These are phyloP conservation scores for Chenopodium suecicum DNA, from an alignment of 148 eudicot genomes.

Conservation along the genomic window DNA sequence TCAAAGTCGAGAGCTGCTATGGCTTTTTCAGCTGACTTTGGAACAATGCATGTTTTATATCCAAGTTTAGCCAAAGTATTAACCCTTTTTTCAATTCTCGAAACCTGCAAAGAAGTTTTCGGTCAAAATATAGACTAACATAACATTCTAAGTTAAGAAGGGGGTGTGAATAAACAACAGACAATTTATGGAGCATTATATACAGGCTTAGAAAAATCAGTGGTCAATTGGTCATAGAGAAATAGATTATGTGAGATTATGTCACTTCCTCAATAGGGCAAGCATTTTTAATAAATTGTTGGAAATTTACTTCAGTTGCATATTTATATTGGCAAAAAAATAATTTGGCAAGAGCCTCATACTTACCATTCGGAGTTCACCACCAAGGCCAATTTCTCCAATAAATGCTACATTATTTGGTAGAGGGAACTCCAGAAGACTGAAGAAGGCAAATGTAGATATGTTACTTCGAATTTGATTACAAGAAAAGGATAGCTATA, in stretches of 20 bases:
- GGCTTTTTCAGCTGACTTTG: conserved; percentile 47
- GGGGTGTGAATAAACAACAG: not conserved
- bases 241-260: not conserved
- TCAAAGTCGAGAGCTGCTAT: conserved; percentile 42
- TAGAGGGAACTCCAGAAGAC: conserved; percentile 80
- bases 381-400: conserved; percentile 96
- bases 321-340: not conserved
- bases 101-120: conserved; percentile 46
- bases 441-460: conserved; percentile 33
- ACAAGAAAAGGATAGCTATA: not conserved
- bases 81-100: conserved; percentile 84
- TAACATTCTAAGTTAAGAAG: not conserved
- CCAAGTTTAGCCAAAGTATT: conserved; percentile 78
- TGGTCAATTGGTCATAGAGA: not conserved
- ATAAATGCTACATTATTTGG: conserved; percentile 78
- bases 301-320: not conserved
- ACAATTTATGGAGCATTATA: not conserved
- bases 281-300: not conserved
- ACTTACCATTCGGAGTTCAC: conserved; percentile 87
- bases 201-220: not conserved
- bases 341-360: not conserved
- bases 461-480: conserved; percentile 4
- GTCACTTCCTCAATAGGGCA: no score
- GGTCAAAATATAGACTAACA: not conserved
- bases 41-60: conserved; percentile 71